phyloP scores from a whole-genome alignment of 176 grass and related monocot species.

The Aegilops bicornis region DNA sequence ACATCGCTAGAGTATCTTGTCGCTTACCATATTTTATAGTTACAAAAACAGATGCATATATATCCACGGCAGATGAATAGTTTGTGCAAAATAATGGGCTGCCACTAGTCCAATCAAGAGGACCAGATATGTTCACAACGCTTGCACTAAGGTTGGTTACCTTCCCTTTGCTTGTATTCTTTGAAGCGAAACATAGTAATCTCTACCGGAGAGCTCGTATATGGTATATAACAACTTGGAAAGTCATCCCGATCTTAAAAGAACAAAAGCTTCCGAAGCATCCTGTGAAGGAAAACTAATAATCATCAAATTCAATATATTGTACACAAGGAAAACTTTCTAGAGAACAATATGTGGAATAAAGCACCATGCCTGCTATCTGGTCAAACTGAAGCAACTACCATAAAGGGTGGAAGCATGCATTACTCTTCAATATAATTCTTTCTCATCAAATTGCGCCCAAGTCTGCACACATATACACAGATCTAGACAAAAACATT shows the following conservation, averaged over 20 bases:
- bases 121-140: slow-evolving; percentile 81
- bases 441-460: slow-evolving; percentile 43
- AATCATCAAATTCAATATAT: slow-evolving; percentile 8
- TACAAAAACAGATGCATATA: slow-evolving; percentile 30
- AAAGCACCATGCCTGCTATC: slow-evolving; percentile 61
- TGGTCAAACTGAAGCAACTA: slow-evolving; percentile 74
- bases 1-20: too few species aligned
- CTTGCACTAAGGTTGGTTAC: slow-evolving; percentile 56
- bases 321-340: slow-evolving; percentile 17
- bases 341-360: slow-evolving; percentile 11
- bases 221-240: slow-evolving; percentile 52
- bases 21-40: neutral
- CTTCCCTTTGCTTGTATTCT: slow-evolving; percentile 63
- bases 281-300: slow-evolving; percentile 53
- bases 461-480: slow-evolving; percentile 52
- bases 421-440: slow-evolving; percentile 72
- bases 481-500: neutral
- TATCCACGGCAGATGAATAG: slow-evolving; percentile 61
- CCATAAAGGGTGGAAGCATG: slow-evolving; percentile 65
- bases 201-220: slow-evolving; percentile 55
- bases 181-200: slow-evolving; percentile 30
- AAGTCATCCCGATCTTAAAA: slow-evolving; percentile 83
- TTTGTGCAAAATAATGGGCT: slow-evolving; percentile 81
- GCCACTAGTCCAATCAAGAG: slow-evolving; percentile 75
- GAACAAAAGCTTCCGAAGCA: slow-evolving; percentile 82